These are phyloP conservation scores for Secale cereale DNA, from an alignment of 176 grass and related monocot species.

Conservation along the genomic window DNA sequence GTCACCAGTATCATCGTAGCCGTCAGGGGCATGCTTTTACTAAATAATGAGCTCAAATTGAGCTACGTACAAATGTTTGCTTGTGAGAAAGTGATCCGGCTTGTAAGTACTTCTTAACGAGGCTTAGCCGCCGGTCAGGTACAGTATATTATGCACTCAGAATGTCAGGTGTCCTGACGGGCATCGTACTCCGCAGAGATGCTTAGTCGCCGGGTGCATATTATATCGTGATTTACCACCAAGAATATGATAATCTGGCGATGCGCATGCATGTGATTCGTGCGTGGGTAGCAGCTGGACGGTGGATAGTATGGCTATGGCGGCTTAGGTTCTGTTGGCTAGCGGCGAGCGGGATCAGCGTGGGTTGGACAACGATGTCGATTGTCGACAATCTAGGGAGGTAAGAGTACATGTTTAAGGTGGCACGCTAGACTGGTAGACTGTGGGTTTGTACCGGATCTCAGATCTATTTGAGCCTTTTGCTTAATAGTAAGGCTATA, in stretches of 20 bases:
- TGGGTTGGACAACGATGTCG: neutral
- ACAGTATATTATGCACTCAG: neutral
- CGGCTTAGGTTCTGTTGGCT: neutral
- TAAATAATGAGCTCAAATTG: neutral
- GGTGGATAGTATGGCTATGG: neutral
- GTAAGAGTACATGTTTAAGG: neutral
- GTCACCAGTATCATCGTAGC: neutral
- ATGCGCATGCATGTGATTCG: neutral
- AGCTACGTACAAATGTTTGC: neutral
- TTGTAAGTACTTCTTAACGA: neutral
- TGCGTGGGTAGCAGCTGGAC: neutral
- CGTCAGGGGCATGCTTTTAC: neutral
- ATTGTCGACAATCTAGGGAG: neutral
- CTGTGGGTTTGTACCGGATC: too few species aligned
- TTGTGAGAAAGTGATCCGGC: neutral
- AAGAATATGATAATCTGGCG: neutral
- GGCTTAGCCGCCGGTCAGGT: neutral
- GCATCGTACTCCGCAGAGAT: neutral
- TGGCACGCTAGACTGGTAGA: neutral
- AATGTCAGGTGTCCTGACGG: neutral
- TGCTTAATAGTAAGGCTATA: too few species aligned
- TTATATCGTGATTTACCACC: neutral
- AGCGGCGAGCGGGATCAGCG: too few species aligned
- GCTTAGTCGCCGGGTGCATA: conserved; percentile 18
- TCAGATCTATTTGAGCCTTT: too few species aligned